phyloP scores from a whole-genome alignment of 225 moss, liverwort and hornwort genomes.

The Polytrichum formosum region DNA sequence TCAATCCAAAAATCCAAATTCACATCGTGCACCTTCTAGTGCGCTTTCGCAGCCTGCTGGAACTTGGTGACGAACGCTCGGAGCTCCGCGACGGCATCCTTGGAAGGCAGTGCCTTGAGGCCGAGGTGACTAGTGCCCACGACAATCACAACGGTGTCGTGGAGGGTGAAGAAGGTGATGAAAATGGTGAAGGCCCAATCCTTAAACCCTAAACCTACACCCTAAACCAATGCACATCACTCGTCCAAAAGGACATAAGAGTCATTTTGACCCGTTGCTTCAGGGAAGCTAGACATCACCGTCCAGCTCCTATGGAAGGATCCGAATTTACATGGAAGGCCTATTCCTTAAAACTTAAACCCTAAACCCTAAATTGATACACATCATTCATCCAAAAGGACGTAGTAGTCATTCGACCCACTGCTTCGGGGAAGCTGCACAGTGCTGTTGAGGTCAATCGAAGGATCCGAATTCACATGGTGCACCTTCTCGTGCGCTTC shows the following conservation, averaged over 20 bases:
- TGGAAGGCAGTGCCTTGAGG: constrained; percentile 49
- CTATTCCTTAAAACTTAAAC: constrained; percentile 5
- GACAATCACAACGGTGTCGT: constrained; percentile 41
- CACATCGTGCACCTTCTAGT: constrained; percentile 62
- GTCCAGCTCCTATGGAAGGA: constrained; percentile 8
- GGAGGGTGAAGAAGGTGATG: constrained; percentile 19
- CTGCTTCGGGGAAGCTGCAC: background rate
- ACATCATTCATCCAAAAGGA: constrained; percentile 16
- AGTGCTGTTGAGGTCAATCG: background rate
- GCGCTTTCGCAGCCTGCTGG: constrained; percentile 75
- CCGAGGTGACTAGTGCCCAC: constrained; percentile 62
- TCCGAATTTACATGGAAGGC: constrained; percentile 35
- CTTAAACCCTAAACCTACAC: no score
- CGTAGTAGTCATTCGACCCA: constrained; percentile 12
- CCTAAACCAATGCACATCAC: no score
- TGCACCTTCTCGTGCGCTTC: constrained; percentile 81
- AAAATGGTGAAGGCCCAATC: constrained; percentile 59
- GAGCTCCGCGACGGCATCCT: constrained; percentile 73
- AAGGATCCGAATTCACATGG: constrained; percentile 30
- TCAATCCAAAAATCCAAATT: constrained; percentile 17
- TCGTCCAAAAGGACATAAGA: constrained; percentile 8
- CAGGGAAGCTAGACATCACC: background rate
- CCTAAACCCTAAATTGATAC: background rate
- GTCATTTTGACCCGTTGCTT: constrained; percentile 1
- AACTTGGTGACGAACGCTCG: constrained; percentile 71